Percentiles rank a stretch among this genome's conserved stretches.
Evolutionary conservation across 768 basidiomycete genomes (phyloP).

Genomic region (Serendipita sp.): DNA sequence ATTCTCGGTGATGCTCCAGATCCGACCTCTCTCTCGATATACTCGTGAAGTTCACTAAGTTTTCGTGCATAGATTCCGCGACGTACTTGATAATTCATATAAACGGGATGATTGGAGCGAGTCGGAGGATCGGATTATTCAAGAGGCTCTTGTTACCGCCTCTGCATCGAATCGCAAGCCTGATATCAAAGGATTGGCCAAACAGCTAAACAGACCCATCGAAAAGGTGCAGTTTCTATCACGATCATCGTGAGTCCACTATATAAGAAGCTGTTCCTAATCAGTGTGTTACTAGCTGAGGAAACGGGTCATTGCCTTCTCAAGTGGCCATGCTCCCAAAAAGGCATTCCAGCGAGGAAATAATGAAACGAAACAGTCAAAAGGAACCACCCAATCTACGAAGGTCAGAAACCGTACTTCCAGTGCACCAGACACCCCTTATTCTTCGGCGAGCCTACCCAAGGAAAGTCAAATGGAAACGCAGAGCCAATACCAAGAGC

Average conservation of each 20-base stretch:
- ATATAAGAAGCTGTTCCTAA: neutral
- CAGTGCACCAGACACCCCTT: too few species aligned
- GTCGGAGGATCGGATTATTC: neutral
- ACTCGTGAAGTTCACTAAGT: neutral
- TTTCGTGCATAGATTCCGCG: neutral
- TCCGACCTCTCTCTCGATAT: too few species aligned
- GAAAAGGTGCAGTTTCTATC: neutral
- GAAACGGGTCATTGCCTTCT: neutral
- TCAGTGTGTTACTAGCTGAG: neutral
- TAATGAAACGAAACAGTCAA: too few species aligned
- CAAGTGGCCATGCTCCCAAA: neutral
- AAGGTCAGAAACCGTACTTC: too few species aligned
- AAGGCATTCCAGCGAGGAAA: too few species aligned
- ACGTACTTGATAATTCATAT: neutral
- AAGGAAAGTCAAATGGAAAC: too few species aligned
- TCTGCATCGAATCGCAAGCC: neutral
- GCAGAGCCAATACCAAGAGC: too few species aligned
- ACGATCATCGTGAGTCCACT: neutral
- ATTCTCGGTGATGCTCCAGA: neutral
- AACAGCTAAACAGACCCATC: neutral
- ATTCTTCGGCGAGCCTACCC: too few species aligned
- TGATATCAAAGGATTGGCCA: neutral
- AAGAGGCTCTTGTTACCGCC: neutral
- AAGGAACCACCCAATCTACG: too few species aligned
- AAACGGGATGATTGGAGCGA: neutral